Base-by-base conservation (phyloP, 1,284 basidiomycete genomes). In the Tilletia indica region DNA sequence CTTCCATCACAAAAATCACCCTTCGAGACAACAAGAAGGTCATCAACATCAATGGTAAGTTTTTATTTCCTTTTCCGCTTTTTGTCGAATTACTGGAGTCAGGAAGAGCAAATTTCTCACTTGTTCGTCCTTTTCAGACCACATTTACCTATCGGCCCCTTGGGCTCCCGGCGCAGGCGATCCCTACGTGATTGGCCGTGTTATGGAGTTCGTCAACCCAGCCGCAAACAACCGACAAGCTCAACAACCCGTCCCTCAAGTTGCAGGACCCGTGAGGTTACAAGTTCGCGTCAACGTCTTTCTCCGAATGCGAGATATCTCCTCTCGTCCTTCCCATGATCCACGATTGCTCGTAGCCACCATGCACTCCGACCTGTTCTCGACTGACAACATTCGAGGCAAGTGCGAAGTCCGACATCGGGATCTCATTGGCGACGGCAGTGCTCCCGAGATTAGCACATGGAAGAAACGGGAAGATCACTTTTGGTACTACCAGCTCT, bases 401-500 rank as follows among this genome's bases (percentile, higher is more conserved):
- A 92, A 90, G 86, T 97, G 94, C 88, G 90, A 92, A 85, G 94
- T 97, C 78, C 89, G 92, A 69, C 95, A 97, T 86, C 89, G 93
- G 82, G 93, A 97, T 87, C 92, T 94, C 86, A 95, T 97, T 79
- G 90, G 80, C 68, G 75, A 80, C 47, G 80, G 80, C 25, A 75
- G 76, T 12, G 75, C 81, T 4, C 82, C 92, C 68, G 93, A 97
- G 86, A 87, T 97, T 69, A 89, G 91, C 79, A 91, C 91, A n/a
- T 97, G 94, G 94, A 97, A 95, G 87, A 93, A 92, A 85, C 89
- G 91, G 67, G 93, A 94, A 14, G 94, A 97, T 85, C 90, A 93
- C 79, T 97, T 97, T 87, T 97, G 94, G 87, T 97, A 94, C 87
- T 90, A 90, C 78, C 91, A 92, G 78, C 88, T 96, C 71, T 97